Evolutionary conservation across 768 basidiomycete species (phyloP).

Genomic region (Boletus coccyginus): DNA sequence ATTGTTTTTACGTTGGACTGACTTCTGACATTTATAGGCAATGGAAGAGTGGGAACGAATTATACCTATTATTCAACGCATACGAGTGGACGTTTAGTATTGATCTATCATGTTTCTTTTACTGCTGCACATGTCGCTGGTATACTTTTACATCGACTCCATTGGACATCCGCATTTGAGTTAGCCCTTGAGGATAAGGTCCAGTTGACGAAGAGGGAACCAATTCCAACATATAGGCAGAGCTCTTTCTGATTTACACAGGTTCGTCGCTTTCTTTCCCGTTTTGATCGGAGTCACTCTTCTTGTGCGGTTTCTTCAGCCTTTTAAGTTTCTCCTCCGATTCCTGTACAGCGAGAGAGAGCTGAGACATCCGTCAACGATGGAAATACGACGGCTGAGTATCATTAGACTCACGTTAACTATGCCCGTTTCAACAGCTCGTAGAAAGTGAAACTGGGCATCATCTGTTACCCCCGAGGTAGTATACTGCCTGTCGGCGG

Average conservation of each 20-base stretch:
- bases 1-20: slow-evolving; percentile 2
- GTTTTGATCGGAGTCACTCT: slow-evolving; percentile 2
- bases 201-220: background rate
- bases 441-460: slow-evolving; percentile 70
- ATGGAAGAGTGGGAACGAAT: slow-evolving; percentile 99
- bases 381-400: background rate
- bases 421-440: slow-evolving; percentile 81
- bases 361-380: slow-evolving; percentile 36
- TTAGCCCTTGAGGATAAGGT: background rate
- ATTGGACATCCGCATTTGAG: slow-evolving; percentile 4
- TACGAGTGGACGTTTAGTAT: slow-evolving; percentile 83
- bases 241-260: background rate
- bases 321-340: slow-evolving; percentile 61
- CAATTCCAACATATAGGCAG: background rate
- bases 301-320: slow-evolving; percentile 3
- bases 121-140: slow-evolving; percentile 10
- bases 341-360: slow-evolving; percentile 79
- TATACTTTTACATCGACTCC: slow-evolving; percentile 10
- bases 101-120: slow-evolving; percentile 20
- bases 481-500: slow-evolving; percentile 66
- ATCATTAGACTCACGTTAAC: slow-evolving; percentile 54
- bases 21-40: slow-evolving; percentile 44
- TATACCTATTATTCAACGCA: slow-evolving; percentile 90
- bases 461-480: slow-evolving; percentile 62
- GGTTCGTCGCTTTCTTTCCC: slow-evolving; percentile 11